Conservation (phyloP, 2,329 filamentous ascomycete genomes). For the Aspergillus aculeatinus region DNA sequence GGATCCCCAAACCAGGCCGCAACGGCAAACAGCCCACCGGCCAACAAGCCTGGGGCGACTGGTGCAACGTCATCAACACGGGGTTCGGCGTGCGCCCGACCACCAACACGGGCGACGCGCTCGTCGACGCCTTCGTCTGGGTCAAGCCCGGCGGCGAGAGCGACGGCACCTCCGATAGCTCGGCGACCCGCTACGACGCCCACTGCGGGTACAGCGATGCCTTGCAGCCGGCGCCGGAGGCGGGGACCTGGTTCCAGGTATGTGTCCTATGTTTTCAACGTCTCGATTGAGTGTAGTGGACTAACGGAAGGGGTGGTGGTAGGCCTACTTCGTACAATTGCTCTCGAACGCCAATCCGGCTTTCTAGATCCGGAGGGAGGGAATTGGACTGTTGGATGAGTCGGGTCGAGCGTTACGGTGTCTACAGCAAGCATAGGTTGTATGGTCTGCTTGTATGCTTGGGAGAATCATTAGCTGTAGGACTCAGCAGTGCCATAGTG, state of each 20-base stretch:
- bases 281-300: neutral
- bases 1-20: conserved; percentile 44
- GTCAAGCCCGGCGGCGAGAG: conserved; percentile 64
- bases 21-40: conserved; percentile 61
- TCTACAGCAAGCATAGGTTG: too few species aligned
- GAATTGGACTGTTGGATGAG: too few species aligned
- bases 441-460: too few species aligned
- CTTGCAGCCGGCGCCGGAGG: neutral
- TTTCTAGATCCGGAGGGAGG: neutral
- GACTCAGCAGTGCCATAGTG: too few species aligned
- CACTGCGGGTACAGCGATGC: conserved; percentile 50
- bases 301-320: neutral
- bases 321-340: neutral
- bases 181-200: conserved; percentile 53
- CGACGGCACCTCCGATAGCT: conserved; percentile 52
- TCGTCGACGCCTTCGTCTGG: conserved; percentile 68
- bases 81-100: conserved; percentile 66
- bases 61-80: conserved; percentile 65
- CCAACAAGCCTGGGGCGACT: conserved; percentile 61
- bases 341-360: neutral
- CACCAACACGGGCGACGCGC: conserved; percentile 58
- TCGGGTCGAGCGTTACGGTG: too few species aligned
- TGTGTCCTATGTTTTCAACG: neutral
- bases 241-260: neutral
- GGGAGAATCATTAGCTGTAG: too few species aligned